Evolutionary conservation across 306 rosid genomes (phyloP).

Genomic region (Ochetophila trinervis): DNA sequence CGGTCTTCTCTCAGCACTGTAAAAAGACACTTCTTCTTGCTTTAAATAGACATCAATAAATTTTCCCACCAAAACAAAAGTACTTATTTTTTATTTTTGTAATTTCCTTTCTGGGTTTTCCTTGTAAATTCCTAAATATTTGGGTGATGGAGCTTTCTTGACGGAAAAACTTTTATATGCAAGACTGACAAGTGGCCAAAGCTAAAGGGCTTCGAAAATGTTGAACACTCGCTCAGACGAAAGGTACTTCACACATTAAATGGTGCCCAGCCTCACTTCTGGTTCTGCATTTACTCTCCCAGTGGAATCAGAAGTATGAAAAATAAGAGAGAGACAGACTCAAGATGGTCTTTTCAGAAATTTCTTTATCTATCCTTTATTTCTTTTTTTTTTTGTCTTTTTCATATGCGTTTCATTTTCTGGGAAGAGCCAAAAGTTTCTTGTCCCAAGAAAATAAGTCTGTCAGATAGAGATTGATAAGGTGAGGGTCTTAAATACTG

Average conservation of each 20-base stretch:
- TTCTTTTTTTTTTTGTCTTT: slow-evolving; percentile 9
- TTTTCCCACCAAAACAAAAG: not conserved
- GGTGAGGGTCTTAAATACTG: slow-evolving; percentile 29
- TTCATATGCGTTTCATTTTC: slow-evolving; percentile 14
- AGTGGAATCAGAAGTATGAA: not conserved
- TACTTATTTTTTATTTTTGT: not conserved
- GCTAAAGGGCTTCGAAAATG: slow-evolving; percentile 18
- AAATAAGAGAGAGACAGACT: not conserved
- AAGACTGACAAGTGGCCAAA: slow-evolving; percentile 52
- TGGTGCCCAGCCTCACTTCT: slow-evolving; percentile 33
- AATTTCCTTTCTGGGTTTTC: not conserved
- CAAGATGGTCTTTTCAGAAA: not conserved
- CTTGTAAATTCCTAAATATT: slow-evolving; percentile 15
- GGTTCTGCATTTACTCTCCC: slow-evolving; percentile 37
- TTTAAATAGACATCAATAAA: not conserved
- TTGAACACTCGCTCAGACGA: slow-evolving; percentile 6
- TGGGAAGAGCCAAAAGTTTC: slow-evolving; percentile 36
- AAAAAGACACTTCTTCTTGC: not conserved
- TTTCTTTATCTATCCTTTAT: not conserved
- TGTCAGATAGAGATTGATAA: slow-evolving; percentile 14
- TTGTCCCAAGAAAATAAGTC: slow-evolving; percentile 36
- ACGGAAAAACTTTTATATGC: too few relatives aligned
- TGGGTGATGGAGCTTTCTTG: slow-evolving; percentile 25
- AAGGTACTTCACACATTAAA: slow-evolving; percentile 37
- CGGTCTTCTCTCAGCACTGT: not conserved